Percentiles rank a stretch among this genome's conserved stretches.
Evolutionary conservation across 2,329 filamentous ascomycete genomes (phyloP).

Genomic region (Xylariales sp.): DNA sequence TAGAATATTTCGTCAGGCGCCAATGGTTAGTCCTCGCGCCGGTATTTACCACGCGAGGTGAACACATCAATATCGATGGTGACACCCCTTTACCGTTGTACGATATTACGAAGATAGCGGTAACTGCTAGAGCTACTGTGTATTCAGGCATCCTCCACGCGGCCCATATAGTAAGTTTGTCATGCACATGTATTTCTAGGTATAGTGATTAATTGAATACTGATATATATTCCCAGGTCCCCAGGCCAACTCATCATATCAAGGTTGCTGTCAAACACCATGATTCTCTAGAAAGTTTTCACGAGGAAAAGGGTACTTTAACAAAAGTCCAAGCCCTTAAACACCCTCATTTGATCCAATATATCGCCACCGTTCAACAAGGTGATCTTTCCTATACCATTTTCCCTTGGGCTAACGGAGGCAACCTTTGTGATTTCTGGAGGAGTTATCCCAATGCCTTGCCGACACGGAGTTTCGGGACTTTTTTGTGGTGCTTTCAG

Average conservation of each 20-base stretch:
- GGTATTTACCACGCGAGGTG: not conserved
- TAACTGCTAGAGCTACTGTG: not conserved
- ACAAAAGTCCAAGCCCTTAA: constrained; percentile 3
- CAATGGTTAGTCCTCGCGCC: constrained; percentile 28
- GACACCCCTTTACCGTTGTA: constrained; percentile 58
- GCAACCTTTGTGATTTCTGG: constrained; percentile 25
- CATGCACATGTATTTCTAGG: not conserved
- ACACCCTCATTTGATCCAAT: constrained; percentile 18
- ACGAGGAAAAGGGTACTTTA: constrained; percentile 13
- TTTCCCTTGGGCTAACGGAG: constrained; percentile 26
- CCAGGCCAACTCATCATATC: not conserved
- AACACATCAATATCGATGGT: constrained; percentile 33
- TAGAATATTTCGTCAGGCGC: not conserved
- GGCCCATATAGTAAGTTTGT: constrained; percentile 23
- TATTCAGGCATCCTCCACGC: constrained; percentile 24
- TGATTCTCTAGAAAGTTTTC: not conserved
- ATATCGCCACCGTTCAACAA: constrained; percentile 25
- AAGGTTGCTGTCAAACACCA: constrained; percentile 26
- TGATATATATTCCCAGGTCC: not conserved
- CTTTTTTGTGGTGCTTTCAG: constrained; percentile 21
- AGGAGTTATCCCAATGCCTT: not conserved
- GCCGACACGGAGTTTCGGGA: not conserved
- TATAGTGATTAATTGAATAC: not conserved
- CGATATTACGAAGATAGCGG: constrained; percentile 1
- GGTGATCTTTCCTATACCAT: constrained; percentile 7